These are phyloP conservation scores for Colletotrichum sp. DNA, from an alignment of 2,329 filamentous ascomycete species.

Conservation along the genomic window DNA sequence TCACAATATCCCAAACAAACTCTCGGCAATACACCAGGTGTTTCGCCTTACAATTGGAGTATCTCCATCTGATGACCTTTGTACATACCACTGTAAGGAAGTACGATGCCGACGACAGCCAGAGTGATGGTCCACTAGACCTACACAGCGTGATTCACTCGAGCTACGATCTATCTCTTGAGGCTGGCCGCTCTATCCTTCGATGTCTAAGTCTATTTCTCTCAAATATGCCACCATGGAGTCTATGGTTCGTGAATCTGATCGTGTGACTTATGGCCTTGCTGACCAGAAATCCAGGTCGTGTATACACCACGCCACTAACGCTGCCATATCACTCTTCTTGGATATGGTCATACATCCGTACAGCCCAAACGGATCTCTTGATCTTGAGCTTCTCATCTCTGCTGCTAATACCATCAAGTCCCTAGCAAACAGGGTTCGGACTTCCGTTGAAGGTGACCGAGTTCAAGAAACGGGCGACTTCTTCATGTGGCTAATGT, in stretches of 20 bases:
- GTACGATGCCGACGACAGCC: conserved; percentile 13
- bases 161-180: conserved; percentile 25
- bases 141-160: conserved; percentile 27
- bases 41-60: conserved; percentile 24
- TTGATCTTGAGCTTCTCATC: neutral
- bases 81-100: conserved; percentile 25
- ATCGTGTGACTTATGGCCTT: neutral
- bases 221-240: neutral
- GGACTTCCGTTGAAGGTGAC: neutral
- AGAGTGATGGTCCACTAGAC: conserved; percentile 14
- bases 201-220: neutral
- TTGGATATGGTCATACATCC: conserved; percentile 25
- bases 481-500: neutral
- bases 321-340: conserved; percentile 21
- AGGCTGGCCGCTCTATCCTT: conserved; percentile 26
- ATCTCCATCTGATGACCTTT: conserved; percentile 21
- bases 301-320: conserved; percentile 12
- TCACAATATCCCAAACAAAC: neutral
- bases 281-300: neutral
- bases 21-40: neutral
- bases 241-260: neutral
- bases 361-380: neutral
- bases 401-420: neutral
- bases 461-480: neutral
- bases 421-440: no score